Percentiles rank a stretch among this genome's conserved stretches.
Conservation (phyloP, 192 early-diverging fungal species). For the Dispira parvispora region DNA sequence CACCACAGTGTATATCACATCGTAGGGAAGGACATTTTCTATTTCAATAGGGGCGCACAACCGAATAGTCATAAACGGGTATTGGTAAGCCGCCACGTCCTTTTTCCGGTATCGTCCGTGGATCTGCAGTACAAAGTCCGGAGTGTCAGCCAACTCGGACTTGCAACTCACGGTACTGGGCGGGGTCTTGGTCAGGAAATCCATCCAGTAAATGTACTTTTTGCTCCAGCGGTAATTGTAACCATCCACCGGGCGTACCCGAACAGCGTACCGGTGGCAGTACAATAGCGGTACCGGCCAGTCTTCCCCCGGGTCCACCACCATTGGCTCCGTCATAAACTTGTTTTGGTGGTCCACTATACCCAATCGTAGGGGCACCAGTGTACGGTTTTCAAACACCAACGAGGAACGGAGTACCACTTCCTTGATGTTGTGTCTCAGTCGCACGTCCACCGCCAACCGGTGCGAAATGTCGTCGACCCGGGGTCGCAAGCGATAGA, state of each 20-base stretch:
- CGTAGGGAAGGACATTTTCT: slow-evolving; percentile 89
- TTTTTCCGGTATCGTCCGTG: slow-evolving; percentile 32
- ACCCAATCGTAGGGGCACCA: slow-evolving; percentile 59
- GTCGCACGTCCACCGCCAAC: slow-evolving; percentile 71
- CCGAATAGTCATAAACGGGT: slow-evolving; percentile 65
- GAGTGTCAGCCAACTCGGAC: slow-evolving; percentile 15
- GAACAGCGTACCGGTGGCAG: slow-evolving; percentile 61
- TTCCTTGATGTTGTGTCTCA: slow-evolving; percentile 78
- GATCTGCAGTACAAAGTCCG: slow-evolving; percentile 57
- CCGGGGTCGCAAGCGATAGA: slow-evolving; percentile 69
- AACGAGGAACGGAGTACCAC: slow-evolving; percentile 80
- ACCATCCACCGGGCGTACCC: slow-evolving; percentile 57
- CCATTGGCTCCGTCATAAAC: slow-evolving; percentile 14
- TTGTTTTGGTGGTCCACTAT: slow-evolving; percentile 54
- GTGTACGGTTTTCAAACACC: slow-evolving; percentile 68
- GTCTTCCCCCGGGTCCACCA: slow-evolving; percentile 57
- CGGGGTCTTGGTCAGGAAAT: slow-evolving; percentile 32
- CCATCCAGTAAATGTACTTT: slow-evolving; percentile 67
- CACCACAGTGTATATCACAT: slow-evolving; percentile 59
- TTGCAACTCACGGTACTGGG: slow-evolving; percentile 34
- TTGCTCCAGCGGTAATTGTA: slow-evolving; percentile 79
- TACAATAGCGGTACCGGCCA: slow-evolving; percentile 74
- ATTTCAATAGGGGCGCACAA: slow-evolving; percentile 67
- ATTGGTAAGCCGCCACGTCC: slow-evolving; percentile 26
- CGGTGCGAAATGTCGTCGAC: slow-evolving; percentile 62